A percentile compares a stretch with the other conserved stretches of the same genome.
Conservation (phyloP, 2,329 filamentous ascomycete species). For the Colletotrichum gloeosporioides region DNA sequence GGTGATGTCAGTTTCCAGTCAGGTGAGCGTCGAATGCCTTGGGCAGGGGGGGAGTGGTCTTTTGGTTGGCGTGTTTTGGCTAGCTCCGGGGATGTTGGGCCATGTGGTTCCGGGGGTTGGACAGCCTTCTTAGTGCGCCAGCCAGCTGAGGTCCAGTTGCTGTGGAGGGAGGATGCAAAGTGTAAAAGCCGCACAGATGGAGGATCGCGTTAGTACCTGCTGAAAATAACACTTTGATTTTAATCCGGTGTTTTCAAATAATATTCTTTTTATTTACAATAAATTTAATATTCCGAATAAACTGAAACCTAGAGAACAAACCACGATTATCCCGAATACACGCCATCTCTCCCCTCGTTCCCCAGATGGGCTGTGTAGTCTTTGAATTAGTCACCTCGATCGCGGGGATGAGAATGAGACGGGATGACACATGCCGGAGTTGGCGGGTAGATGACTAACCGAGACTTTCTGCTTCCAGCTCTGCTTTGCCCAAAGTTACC, state of each 20-base stretch:
- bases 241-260: conserved; percentile 1
- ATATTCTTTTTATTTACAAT: neutral
- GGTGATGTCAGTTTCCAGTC: conserved; percentile 19
- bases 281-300: neutral
- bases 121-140: neutral
- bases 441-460: neutral
- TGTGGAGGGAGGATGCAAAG: neutral
- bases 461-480: neutral
- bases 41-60: neutral
- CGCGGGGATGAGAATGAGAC: neutral
- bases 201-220: neutral
- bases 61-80: conserved; percentile 2
- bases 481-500: neutral
- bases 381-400: neutral
- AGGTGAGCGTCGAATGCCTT: neutral
- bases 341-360: neutral
- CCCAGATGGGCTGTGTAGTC: neutral
- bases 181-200: neutral
- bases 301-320: neutral
- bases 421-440: conserved; percentile 3
- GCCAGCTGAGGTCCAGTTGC: neutral
- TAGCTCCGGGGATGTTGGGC: neutral
- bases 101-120: conserved; percentile 12
- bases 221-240: neutral
- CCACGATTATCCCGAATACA: neutral